Evolutionary conservation across 2,329 filamentous ascomycete genomes (phyloP), one percentile per base, ranked within the genome.

Genomic region (Penicillium janthinellum): DNA sequence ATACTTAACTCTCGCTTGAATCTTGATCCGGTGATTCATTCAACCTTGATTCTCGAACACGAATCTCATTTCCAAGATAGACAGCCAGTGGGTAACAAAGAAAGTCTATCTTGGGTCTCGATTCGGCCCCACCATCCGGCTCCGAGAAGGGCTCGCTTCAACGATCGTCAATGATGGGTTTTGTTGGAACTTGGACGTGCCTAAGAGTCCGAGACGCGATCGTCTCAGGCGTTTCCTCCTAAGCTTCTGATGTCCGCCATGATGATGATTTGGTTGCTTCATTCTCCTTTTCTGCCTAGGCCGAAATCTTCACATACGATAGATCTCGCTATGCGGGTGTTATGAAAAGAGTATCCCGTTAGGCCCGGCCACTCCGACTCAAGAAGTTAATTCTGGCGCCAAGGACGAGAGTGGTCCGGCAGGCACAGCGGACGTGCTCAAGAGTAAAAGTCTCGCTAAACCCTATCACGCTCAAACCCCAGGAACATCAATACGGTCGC

Each of bases 81-180:
- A 14, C 15, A 17, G 17, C n/a, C 28, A 53, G 38, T 15, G 39
- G 20, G 20, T 39, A 47, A 38, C 22, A 54, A 51, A 54, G 31
- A 51, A 58, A 20, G 47, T 49, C 22, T 7, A 47, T 14, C 7
- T 31, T 12, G 37, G 39, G 57, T 55, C n/a, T 35, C 31, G 14
- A 17, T 47, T 59, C 68, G 70, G 71, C 70, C 70, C 71, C 71
- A 70, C 71, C 68, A 70, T 66, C 71, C 71, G 71, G 57, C 41
- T 61, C 55, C 60, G 60, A 64, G 45, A 51, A 65, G 8, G 45
- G 28, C 54, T 44, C 47, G 59, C 17, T 35, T 49, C 51, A 47
- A 31, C 44, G 34, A 49, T 49, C 51, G 41, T 31, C 39, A 22
- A 49, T 34, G n/a, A 35, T 4, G n/a, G 11, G 44, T 8, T 28